A percentile compares a stretch with the other conserved stretches of the same genome.
These are phyloP conservation scores for Pyricularia grisea DNA, from an alignment of 2,329 filamentous ascomycete genomes.

Conservation along the genomic window DNA sequence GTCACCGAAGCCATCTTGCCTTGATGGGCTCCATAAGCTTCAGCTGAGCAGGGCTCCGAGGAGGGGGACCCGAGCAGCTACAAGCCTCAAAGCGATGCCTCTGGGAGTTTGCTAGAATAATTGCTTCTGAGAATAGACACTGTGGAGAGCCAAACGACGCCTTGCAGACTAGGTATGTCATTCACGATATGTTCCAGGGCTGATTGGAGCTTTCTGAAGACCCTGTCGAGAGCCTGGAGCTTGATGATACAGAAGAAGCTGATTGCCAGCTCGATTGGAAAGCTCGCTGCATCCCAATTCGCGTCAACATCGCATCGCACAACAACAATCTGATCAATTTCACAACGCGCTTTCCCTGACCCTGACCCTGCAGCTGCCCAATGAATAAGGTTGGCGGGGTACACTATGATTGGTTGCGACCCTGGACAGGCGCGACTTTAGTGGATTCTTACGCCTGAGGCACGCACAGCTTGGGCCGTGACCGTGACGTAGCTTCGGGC, in stretches of 20 bases:
- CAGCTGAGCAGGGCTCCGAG: slow-evolving; percentile 1
- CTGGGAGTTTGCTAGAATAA: not conserved
- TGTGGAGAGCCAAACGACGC: not conserved
- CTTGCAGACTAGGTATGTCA: not conserved
- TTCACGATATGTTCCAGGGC: not conserved
- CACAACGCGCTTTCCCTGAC: not conserved
- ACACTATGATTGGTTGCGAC: not conserved
- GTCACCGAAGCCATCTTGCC: slow-evolving; percentile 73
- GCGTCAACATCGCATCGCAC: not conserved
- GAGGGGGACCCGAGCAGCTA: not conserved
- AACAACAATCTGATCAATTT: not conserved
- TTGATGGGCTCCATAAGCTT: slow-evolving; percentile 8
- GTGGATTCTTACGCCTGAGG: slow-evolving; percentile 2
- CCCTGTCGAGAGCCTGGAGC: not conserved
- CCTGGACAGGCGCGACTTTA: not conserved
- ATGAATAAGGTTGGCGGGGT: slow-evolving; percentile 3
- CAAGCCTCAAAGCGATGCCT: not conserved
- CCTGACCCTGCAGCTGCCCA: not conserved
- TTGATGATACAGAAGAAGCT: not conserved
- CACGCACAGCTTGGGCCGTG: slow-evolving; percentile 2
- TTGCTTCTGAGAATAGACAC: not conserved
- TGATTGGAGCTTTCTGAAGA: not conserved
- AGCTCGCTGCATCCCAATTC: slow-evolving; percentile 1
- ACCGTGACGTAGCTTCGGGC: slow-evolving; percentile 6
- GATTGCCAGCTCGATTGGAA: not conserved